phyloP scores from a whole-genome alignment of 768 basidiomycete genomes.

The Hericium rajendrae region DNA sequence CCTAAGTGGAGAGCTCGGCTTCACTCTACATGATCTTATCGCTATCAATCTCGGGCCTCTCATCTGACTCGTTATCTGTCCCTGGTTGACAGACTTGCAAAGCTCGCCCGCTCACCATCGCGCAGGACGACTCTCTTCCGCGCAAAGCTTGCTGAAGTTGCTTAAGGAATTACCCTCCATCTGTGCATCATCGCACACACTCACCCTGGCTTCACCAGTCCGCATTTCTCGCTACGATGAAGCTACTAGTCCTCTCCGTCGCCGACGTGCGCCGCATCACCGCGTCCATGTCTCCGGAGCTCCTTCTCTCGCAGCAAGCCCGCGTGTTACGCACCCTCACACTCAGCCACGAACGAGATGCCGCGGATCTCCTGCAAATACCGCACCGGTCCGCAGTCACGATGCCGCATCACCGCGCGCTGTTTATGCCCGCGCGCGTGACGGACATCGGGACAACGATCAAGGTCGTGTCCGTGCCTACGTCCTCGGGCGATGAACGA shows the following conservation, averaged over 20 bases:
- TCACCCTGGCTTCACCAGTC: no score
- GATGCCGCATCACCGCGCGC: slow-evolving; percentile 43
- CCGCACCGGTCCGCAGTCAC: slow-evolving; percentile 56
- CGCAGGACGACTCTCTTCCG: no score
- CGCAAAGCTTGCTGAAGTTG: no score
- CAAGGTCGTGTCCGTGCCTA: slow-evolving; percentile 78
- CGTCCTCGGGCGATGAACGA: slow-evolving; percentile 23
- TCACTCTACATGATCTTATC: no score
- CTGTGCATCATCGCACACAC: no score
- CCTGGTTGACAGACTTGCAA: no score
- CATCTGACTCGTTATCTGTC: no score
- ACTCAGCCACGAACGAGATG: background rate
- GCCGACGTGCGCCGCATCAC: slow-evolving; percentile 46
- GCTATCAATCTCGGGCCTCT: no score
- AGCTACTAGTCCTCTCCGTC: slow-evolving; percentile 53
- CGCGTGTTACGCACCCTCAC: slow-evolving; percentile 11
- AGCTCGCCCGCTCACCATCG: no score
- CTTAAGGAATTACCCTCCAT: no score
- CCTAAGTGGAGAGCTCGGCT: no score
- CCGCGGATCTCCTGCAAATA: slow-evolving; percentile 18
- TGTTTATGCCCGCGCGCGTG: slow-evolving; percentile 82
- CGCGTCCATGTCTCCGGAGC: slow-evolving; percentile 32
- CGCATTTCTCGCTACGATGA: slow-evolving; percentile 16
- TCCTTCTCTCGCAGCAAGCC: slow-evolving; percentile 24
- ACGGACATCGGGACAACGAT: slow-evolving; percentile 45